phyloP scores from a whole-genome alignment of 768 basidiomycete genomes.

The Rhizopogon sp. region DNA sequence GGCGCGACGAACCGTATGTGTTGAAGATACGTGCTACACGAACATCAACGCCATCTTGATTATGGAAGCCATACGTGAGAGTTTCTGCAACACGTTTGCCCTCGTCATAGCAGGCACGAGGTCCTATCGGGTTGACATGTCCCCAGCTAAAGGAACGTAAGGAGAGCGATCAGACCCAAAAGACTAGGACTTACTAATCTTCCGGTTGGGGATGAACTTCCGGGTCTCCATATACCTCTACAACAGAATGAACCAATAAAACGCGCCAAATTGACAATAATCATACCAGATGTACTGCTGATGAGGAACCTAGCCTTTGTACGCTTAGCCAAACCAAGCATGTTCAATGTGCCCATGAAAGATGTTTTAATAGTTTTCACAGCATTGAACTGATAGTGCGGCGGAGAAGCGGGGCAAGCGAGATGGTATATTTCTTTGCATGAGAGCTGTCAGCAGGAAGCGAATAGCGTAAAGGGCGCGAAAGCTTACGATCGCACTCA shows the following conservation, averaged over 20 bases:
- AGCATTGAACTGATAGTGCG: constrained; percentile 96
- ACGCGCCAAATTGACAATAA: background rate
- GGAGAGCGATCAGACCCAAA: constrained; percentile 7
- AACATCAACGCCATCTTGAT: constrained; percentile 93
- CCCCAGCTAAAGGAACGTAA: constrained; percentile 66
- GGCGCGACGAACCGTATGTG: constrained; percentile 58
- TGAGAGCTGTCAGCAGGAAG: background rate
- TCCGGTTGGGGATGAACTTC: constrained; percentile 96
- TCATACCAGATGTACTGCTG: constrained; percentile 84
- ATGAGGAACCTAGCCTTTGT: constrained; percentile 97
- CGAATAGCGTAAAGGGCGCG: background rate
- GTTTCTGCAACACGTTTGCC: constrained; percentile 99
- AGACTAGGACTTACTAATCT: constrained; percentile 69
- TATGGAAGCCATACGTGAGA: constrained; percentile 91
- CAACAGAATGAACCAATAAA: constrained; percentile 1
- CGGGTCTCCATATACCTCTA: constrained; percentile 98
- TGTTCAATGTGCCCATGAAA: constrained; percentile 97
- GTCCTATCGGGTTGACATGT: constrained; percentile 97
- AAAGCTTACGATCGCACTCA: constrained; percentile 86
- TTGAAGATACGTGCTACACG: constrained; percentile 99
- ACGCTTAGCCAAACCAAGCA: constrained; percentile 97
- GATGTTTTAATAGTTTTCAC: constrained; percentile 99
- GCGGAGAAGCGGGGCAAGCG: constrained; percentile 95
- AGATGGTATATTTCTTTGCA: constrained; percentile 91
- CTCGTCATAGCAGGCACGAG: constrained; percentile 99